Evolutionary conservation across 2,329 filamentous ascomycete genomes (phyloP), one percentile per base, ranked within the genome.

Genomic region (Myrmaecium sp.): DNA sequence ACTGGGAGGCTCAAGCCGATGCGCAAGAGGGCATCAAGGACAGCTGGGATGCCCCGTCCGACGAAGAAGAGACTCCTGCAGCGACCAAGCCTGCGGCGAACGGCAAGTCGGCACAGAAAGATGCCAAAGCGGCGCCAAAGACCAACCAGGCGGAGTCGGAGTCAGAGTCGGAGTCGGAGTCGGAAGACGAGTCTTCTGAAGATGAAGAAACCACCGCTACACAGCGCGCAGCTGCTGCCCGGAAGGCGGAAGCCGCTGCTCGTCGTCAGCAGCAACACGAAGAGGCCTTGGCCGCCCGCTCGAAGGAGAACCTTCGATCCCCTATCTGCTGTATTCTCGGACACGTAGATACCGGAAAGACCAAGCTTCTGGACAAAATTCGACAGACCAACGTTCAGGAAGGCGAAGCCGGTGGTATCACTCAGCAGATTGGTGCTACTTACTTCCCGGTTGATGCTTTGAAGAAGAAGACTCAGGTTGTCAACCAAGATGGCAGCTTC

Each of bases 341-440:
- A 45, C 89, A 98, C 70, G 89, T 98, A 69, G 89, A 98, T 74
- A 98, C 91, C 23, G 89, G 89, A 53, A 98, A 98, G 64, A 98
- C 89, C n/a, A 98, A 95, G 62, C 64, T 98, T 36, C 68, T 98
- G 31, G 89, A 98, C 64, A 98, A 98, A 63, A 81, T 98, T 47
- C 79, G 89, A 46, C 83, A 94, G 55, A 95, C 89, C 31, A 95
- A 98, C 49, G 89, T 98, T 18, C 91, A 98, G 50, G 89, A 95
- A 58, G 89, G 89, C 45, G 89, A 98, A 69, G 91, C 89, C 21
- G 91, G 89, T 65, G 89, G 89, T 74, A 98, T 98, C 47, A 98
- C 89, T 5, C 89, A 98, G 58, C 89, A 98, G 57, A 98, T 98
- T 47, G 89, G 89, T 74, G 89, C 89, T 27, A 98, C 89, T 3